Evolutionary conservation across 78 protist genomes (phyloP).

Genomic region (Chrysochromulina parva): DNA sequence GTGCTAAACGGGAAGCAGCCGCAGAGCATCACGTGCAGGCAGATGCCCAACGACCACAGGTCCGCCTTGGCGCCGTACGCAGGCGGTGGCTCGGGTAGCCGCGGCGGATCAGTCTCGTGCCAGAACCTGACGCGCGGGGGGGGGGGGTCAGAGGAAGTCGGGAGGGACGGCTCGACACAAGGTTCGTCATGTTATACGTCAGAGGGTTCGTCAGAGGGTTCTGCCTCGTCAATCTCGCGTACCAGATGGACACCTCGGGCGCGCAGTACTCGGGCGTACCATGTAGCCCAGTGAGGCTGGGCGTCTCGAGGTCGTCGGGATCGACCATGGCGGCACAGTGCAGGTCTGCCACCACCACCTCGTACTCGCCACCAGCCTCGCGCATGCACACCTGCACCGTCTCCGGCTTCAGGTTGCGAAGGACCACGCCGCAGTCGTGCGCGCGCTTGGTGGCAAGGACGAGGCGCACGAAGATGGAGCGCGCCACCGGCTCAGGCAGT

Average conservation of each 20-base stretch:
- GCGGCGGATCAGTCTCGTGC: no score
- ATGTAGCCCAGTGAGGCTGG: not conserved
- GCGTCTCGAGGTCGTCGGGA: not conserved
- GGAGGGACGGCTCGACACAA: no score
- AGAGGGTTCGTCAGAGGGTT: no score
- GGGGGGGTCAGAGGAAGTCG: no score
- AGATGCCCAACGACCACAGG: not conserved
- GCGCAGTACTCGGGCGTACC: slow-evolving; percentile 11
- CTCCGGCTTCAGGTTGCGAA: slow-evolving; percentile 14
- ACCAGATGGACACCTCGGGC: not conserved
- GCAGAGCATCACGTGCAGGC: slow-evolving; percentile 11
- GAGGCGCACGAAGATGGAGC: not conserved
- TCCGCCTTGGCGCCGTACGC: not conserved
- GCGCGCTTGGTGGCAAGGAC: not conserved
- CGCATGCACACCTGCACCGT: not conserved
- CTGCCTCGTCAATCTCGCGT: no score
- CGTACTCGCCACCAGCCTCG: not conserved
- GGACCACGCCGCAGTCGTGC: not conserved
- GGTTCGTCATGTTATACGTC: no score
- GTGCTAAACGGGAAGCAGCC: slow-evolving; percentile 7
- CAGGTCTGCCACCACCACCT: not conserved
- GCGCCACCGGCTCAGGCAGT: not conserved
- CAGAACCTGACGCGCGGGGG: no score
- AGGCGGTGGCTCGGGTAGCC: not conserved
- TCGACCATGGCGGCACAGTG: not conserved